These are phyloP conservation scores for Eutrema heterophyllum DNA, from an alignment of 345 rosid genomes.

Conservation along the genomic window DNA sequence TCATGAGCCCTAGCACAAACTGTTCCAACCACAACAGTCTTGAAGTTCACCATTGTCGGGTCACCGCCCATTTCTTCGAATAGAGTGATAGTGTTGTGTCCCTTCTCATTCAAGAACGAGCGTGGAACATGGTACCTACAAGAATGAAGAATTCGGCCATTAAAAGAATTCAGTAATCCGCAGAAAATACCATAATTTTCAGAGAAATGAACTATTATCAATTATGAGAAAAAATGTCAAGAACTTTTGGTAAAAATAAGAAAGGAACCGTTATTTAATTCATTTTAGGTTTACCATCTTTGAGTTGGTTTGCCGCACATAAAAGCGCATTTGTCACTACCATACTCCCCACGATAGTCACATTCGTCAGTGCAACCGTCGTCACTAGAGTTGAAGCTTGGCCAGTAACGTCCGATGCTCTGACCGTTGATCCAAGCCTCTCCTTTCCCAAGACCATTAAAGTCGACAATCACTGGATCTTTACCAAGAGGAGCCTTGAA, in stretches of 20 bases:
- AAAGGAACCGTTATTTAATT: neutral
- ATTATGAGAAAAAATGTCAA: neutral
- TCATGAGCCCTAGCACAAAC: slow-evolving; percentile 42
- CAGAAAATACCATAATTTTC: neutral
- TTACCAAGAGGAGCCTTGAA: slow-evolving; percentile 51
- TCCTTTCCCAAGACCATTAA: slow-evolving; percentile 68
- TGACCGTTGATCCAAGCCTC: slow-evolving; percentile 68
- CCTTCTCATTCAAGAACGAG: slow-evolving; percentile 25
- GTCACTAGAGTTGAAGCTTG: slow-evolving; percentile 28
- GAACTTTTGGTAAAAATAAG: neutral
- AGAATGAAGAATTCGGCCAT: neutral
- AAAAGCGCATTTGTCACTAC: slow-evolving; percentile 26
- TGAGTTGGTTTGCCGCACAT: slow-evolving; percentile 60
- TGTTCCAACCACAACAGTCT: slow-evolving; percentile 41
- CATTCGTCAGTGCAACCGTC: slow-evolving; percentile 42
- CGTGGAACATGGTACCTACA: slow-evolving; percentile 62
- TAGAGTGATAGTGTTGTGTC: slow-evolving; percentile 36
- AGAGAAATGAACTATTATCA: neutral
- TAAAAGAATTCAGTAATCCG: neutral
- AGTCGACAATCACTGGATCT: slow-evolving; percentile 67
- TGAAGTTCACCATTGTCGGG: slow-evolving; percentile 32
- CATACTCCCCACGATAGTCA: slow-evolving; percentile 45
- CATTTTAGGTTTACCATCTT: slow-evolving; percentile 35
- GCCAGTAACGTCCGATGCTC: slow-evolving; percentile 75
- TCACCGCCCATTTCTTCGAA: slow-evolving; percentile 63